Base-by-base conservation (phyloP, 1,139 yeast species). In the Saccharomyces hybrid region DNA sequence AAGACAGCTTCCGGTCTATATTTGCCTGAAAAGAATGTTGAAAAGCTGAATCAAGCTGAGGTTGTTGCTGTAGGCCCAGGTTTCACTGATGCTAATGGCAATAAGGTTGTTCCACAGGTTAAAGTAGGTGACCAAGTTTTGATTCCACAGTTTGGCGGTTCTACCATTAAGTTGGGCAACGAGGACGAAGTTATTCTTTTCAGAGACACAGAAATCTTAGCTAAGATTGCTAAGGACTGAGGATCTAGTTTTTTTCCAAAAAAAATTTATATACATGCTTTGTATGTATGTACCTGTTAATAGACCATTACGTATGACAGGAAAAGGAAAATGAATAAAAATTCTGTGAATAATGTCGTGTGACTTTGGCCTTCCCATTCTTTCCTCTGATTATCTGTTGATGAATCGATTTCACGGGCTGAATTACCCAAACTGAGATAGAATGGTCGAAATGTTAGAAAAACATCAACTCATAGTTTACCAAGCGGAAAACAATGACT, bases 21-120 rank as follows among this genome's bases (percentile, higher is more conserved):
- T 78, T 87, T 93, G 62, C 99, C 99, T 60, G 99, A 93, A 77
- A 89, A 89, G 79, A 90, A 91, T 78, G 95, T 86, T 66, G 95
- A 89, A 74, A 93, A 93, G 77, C 82, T 89, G 71, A 88, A 88
- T 78, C 82, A 84, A 70, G 95, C 86, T 55, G 83, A 83, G 53
- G 95, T 87, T 55, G 72, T 87, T 64, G 88, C 95, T 58, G 84
- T 88, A 61, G 95, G 95, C 59, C 93, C 96, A 54, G 97, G 97
- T 64, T 75, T 78, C 68, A 75, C 82, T 57, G 82, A 84, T 63
- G 76, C 80, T 64, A 80, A 82, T 61, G 97, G 97, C 58, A 77
- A 83, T 67, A 73, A 83, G 58, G 79, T 89, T 57, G 79, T 84
- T 55, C 83, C 90, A 58, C 77, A 84, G 61, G 96, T 93, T 56